These are phyloP conservation scores for Mycena capillaripes DNA, from an alignment of 768 basidiomycete species.

Conservation along the genomic window DNA sequence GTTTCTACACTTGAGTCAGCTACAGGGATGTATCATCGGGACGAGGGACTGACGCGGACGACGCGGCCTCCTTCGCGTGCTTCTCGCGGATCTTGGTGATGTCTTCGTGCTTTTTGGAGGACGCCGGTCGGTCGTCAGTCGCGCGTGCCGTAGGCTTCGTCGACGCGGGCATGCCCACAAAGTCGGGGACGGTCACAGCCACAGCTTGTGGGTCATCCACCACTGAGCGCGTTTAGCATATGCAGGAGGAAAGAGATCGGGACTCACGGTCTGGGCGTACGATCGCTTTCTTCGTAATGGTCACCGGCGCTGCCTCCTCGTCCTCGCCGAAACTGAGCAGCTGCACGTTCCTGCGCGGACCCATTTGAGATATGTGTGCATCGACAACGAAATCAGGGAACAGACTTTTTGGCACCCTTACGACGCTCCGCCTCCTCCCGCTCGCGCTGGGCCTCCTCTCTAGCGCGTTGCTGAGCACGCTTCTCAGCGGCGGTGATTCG, in stretches of 20 bases:
- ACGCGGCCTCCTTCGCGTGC: conserved; percentile 79
- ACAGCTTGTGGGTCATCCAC: conserved; percentile 51
- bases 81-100: conserved; percentile 81
- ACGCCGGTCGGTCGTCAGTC: conserved; percentile 47
- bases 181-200: conserved; percentile 53
- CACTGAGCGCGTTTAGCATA: conserved; percentile 43
- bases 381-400: conserved; percentile 6
- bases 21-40: neutral
- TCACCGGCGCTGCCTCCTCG: conserved; percentile 66
- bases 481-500: conserved; percentile 97
- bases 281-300: conserved; percentile 85
- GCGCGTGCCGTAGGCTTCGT: conserved; percentile 31
- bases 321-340: conserved; percentile 90
- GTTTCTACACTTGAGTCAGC: conserved; percentile 54
- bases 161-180: conserved; percentile 48
- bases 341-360: conserved; percentile 79
- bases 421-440: conserved; percentile 81
- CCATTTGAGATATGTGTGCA: neutral
- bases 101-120: conserved; percentile 62
- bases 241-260: neutral
- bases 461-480: conserved; percentile 85
- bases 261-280: conserved; percentile 86
- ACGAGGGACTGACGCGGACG: conserved; percentile 63
- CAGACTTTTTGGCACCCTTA: conserved; percentile 91
- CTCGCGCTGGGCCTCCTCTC: conserved; percentile 80